Evolutionary conservation across 2,329 filamentous ascomycete species (phyloP), one percentile per base, ranked within the genome.

Genomic region (Colletotrichum phormii): DNA sequence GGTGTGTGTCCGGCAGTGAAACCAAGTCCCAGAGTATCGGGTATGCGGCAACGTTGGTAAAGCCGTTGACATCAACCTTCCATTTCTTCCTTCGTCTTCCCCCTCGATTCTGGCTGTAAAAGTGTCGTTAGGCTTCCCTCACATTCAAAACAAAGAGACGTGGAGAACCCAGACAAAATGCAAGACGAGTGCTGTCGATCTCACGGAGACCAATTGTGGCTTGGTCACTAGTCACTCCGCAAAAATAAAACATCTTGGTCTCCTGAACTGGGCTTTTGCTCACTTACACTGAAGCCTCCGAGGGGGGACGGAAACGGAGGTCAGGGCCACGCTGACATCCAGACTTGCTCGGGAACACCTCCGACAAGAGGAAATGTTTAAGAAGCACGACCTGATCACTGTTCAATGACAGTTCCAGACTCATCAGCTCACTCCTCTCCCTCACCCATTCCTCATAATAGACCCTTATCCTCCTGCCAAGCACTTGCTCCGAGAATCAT

Each of bases 181-280:
- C 42, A 49, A n/a, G 18, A 49, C 18, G 42, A 49, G 42, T 49
- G 15, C 57, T 35, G 57, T n/a, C 26, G 57, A n/a, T 59, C 57
- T 59, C 57, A 35, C 33, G 59, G 59, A 26, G 13, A 35, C 59
- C 59, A 61, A 29, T 12, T 60, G 57, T 29, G 57, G 57, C 57
- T 60, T 60, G 57, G 57, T 8, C 26, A 55, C 24, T 55, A 24
- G 53, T 29, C 53, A 55, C 12, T 24, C 22, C 24, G 22, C 26
- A 24, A 55, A 55, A 55, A 55, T 55, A 49, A 49, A 49, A 18
- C 3, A n/a, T 22, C 42, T 49, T 49, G 18, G 18, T 49, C 42
- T 22, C 42, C 42, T 9, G 53, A 49, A 22, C 11, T 49, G 42
- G 18, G 18, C 15, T 22, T 49, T 49, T 11, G 18, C 18, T 49